Evolutionary conservation across 2,329 filamentous ascomycete species (phyloP).

Genomic region (Claviceps sorghi): DNA sequence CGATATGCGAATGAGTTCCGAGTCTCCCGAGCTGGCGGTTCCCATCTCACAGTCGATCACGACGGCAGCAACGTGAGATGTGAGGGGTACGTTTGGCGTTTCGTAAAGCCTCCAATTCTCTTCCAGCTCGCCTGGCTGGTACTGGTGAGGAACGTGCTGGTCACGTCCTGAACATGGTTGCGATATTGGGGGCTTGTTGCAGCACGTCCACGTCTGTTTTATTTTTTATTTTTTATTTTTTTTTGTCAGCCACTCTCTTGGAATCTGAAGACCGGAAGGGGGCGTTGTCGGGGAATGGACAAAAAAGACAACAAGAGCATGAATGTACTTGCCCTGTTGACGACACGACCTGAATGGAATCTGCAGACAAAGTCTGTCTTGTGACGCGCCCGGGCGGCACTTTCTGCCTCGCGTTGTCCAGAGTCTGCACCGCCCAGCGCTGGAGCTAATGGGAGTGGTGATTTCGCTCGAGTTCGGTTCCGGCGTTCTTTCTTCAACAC

Average conservation of each 20-base stretch:
- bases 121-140: conserved; percentile 14
- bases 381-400: background rate
- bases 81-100: conserved; percentile 4
- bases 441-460: background rate
- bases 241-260: background rate
- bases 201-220: conserved; percentile 18
- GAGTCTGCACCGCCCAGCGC: background rate
- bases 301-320: background rate
- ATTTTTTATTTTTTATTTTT: background rate
- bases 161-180: conserved; percentile 14
- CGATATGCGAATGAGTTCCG: conserved; percentile 37
- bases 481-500: conserved; percentile 1
- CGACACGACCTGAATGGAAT: conserved; percentile 16
- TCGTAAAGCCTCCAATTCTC: conserved; percentile 13
- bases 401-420: background rate
- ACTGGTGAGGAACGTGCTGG: conserved; percentile 13
- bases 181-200: conserved; percentile 10
- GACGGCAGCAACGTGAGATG: conserved; percentile 16
- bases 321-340: conserved; percentile 11
- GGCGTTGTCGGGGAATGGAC: too few relatives aligned
- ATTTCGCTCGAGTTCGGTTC: background rate
- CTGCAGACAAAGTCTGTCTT: conserved; percentile 10
- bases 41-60: conserved; percentile 45
- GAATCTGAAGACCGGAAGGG: too few relatives aligned
- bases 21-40: conserved; percentile 25